phyloP scores from a whole-genome alignment of 176 grass and related monocot genomes.

The Panicum miliaceum region DNA sequence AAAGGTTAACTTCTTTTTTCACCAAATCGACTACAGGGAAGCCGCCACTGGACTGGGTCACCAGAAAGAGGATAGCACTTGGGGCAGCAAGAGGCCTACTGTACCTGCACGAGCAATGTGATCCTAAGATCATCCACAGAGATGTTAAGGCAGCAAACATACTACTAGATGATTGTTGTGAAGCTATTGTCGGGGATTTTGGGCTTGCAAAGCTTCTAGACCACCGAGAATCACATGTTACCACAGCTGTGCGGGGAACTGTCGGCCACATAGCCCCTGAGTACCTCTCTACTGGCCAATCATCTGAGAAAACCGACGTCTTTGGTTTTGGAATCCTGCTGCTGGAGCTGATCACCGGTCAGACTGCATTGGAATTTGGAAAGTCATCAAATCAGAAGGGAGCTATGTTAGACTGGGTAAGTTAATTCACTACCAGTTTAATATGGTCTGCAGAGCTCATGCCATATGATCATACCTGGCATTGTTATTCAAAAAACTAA shows the following conservation, averaged over 20 bases:
- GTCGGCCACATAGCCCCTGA: slow-evolving; percentile 90
- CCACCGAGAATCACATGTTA: slow-evolving; percentile 83
- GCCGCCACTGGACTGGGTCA: slow-evolving; percentile 77
- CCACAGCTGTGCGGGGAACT: slow-evolving; percentile 80
- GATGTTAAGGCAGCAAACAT: slow-evolving; percentile 91
- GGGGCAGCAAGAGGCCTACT: slow-evolving; percentile 79
- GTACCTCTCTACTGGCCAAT: slow-evolving; percentile 88
- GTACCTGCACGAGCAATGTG: slow-evolving; percentile 90
- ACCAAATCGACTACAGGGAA: slow-evolving; percentile 52
- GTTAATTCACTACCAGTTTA: slow-evolving; percentile 40
- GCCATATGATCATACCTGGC: slow-evolving; percentile 17
- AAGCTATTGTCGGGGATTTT: slow-evolving; percentile 83
- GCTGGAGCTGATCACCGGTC: slow-evolving; percentile 79
- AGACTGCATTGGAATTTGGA: slow-evolving; percentile 77
- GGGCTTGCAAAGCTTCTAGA: slow-evolving; percentile 89
- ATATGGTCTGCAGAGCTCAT: not conserved
- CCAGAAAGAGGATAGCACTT: slow-evolving; percentile 79
- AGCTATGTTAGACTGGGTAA: slow-evolving; percentile 92
- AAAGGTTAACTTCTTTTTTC: slow-evolving; percentile 34
- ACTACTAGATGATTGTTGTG: slow-evolving; percentile 71
- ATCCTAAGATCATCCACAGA: slow-evolving; percentile 91
- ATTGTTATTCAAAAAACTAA: not conserved
- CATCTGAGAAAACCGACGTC: slow-evolving; percentile 91
- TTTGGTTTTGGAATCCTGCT: slow-evolving; percentile 88
- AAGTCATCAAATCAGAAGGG: slow-evolving; percentile 90